These are phyloP conservation scores for Debaryomyces sp. DNA, from an alignment of 1,139 yeast species.

Conservation along the genomic window DNA sequence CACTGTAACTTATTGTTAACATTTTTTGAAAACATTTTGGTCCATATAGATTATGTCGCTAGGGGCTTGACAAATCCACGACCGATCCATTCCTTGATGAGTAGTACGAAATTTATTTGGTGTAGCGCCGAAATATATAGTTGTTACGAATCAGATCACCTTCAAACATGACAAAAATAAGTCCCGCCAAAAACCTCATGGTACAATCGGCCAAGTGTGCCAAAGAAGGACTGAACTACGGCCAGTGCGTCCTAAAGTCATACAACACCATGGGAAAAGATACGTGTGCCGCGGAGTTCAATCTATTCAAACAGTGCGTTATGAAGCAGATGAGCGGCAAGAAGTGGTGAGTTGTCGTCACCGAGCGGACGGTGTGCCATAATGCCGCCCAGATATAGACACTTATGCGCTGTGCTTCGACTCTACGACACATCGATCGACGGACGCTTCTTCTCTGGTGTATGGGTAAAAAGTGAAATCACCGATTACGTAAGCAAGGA, in stretches of 20 bases:
- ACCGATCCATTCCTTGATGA: not conserved
- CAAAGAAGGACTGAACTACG: conserved; percentile 53
- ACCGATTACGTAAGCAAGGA: not conserved
- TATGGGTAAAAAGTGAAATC: not conserved
- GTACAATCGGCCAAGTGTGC: conserved; percentile 42
- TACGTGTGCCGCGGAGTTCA: conserved; percentile 60
- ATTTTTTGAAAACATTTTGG: not conserved
- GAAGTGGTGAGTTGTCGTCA: not conserved
- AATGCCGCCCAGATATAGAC: not conserved
- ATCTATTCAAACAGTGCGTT: conserved; percentile 59
- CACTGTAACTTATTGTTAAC: conserved; percentile 36
- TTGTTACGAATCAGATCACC: not conserved
- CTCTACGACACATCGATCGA: too few relatives aligned
- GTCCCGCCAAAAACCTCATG: conserved; percentile 45
- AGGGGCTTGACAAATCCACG: not conserved
- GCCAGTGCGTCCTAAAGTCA: conserved; percentile 59
- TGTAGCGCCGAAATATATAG: not conserved
- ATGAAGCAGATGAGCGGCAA: conserved; percentile 22
- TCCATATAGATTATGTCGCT: not conserved
- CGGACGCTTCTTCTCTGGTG: not conserved
- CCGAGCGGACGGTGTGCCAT: too few relatives aligned
- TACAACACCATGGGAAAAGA: conserved; percentile 59
- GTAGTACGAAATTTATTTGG: not conserved
- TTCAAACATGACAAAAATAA: conserved; percentile 21
- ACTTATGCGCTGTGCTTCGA: not conserved